Base-by-base conservation (phyloP, 805 yeast genomes). In the Candida berthetii region DNA sequence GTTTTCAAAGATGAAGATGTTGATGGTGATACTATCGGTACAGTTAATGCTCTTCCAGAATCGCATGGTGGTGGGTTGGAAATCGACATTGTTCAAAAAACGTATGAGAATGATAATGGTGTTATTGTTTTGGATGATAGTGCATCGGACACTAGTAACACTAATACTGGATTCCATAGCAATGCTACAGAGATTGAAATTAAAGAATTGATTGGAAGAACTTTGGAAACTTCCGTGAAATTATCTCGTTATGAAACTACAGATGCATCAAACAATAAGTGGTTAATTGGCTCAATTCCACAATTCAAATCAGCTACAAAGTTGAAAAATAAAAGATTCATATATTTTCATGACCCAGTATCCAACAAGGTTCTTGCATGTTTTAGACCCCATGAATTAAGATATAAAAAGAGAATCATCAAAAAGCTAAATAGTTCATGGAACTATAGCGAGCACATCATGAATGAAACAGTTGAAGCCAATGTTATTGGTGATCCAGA, bases 221-320 rank as follows among this genome's bases (percentile, higher is more conserved):
- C 15, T 19, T 7, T 36, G 14, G 48, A 45, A 8, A 33, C 46
- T 1, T 14, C 41, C 7, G 40, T 48, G 2, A 35, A 37, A 3
- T 50, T 61, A 15, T 44, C 48, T 15, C 37, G 59, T n/a, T 71
- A 64, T 48, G 64, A 58, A 31, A 37, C 61, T 9, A 41, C 42
- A 24, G 64, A 61, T 46, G 43, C 57, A 41, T 35, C 54, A 33
- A 54, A 58, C 46, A 38, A 43, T 33, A 43, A 41, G 27, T 69
- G 70, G 70, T 53, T 57, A 37, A 49, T 72, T 39, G 80, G 81
- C 1, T 66, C 76, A 3, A 66, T 72, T 5, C 75, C 78, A 4
- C 53, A 69, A 38, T 62, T 65, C 7, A 60, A 68, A 43, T 28
- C 46, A 1, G 29, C 43, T 1, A 32, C 48, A 4, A 50, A 43